Evolutionary conservation across 495 filamentous ascomycete species (phyloP), one percentile per base, ranked within the genome.

Genomic region (Hypomontagnella submonticulosa): DNA sequence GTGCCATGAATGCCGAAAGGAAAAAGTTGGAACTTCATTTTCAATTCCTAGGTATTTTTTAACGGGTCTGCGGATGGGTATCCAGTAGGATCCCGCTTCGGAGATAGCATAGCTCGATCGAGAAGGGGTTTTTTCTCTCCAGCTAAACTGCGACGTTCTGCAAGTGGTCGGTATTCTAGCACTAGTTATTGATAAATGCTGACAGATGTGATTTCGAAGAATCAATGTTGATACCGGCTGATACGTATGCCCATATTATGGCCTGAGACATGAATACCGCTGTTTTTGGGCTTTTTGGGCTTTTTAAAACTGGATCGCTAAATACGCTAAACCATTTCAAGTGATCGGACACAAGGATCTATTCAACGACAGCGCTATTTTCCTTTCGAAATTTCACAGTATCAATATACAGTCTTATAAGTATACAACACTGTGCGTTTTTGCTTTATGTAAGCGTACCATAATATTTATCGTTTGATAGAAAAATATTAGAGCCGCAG

Each of bases 261-360:
- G 18, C 44, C 19, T 51, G 37, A 68, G 59, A 68, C 59, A 68
- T 63, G 57, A 63, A 63, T 55, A n/a, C n/a, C n/a, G n/a, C n/a
- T n/a, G n/a, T n/a, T n/a, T n/a, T n/a, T n/a, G n/a, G n/a, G n/a
- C n/a, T n/a, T n/a, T n/a, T n/a, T n/a, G n/a, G n/a, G n/a, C n/a
- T n/a, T n/a, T n/a, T n/a, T n/a, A n/a, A n/a, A n/a, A n/a, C n/a
- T n/a, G n/a, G n/a, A n/a, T n/a, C n/a, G n/a, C n/a, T n/a, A n/a
- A n/a, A n/a, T n/a, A n/a, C n/a, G n/a, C n/a, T n/a, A n/a, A n/a
- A n/a, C n/a, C n/a, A n/a, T n/a, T n/a, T n/a, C n/a, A n/a, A n/a
- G n/a, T n/a, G n/a, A n/a, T n/a, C n/a, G n/a, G n/a, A n/a, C n/a
- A n/a, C n/a, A n/a, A n/a, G n/a, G n/a, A n/a, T n/a, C n/a, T n/a